Percentiles rank a stretch among this genome's conserved stretches.
phyloP scores from a whole-genome alignment of 2,329 filamentous ascomycete genomes.

The Fusarium vanettenii region DNA sequence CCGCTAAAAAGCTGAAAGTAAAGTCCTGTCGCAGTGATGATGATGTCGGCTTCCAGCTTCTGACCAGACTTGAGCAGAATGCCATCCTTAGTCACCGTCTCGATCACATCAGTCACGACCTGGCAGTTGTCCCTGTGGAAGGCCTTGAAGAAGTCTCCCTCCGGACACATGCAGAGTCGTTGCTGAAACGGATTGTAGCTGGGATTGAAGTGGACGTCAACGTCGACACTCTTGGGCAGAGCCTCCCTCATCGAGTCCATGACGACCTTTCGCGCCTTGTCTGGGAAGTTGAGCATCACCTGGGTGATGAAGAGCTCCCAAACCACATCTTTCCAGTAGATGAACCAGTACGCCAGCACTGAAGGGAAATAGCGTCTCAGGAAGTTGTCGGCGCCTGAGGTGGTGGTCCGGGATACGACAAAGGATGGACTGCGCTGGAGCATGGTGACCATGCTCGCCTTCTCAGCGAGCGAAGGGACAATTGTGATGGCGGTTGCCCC shows the following conservation, averaged over 20 bases:
- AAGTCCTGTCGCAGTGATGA: conserved; percentile 76
- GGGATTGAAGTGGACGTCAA: conserved; percentile 73
- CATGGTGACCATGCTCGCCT: conserved; percentile 77
- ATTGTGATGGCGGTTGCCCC: conserved; percentile 86
- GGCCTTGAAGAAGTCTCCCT: conserved; percentile 67
- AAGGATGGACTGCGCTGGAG: conserved; percentile 83
- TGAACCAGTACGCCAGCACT: conserved; percentile 57
- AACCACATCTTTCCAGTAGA: conserved; percentile 63
- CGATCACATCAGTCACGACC: conserved; percentile 65
- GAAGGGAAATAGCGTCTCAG: conserved; percentile 59
- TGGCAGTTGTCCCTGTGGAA: conserved; percentile 57
- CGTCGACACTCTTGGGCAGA: conserved; percentile 65
- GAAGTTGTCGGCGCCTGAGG: conserved; percentile 49
- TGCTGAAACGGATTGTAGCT: conserved; percentile 78
- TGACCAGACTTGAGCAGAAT: conserved; percentile 61
- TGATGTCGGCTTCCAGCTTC: conserved; percentile 71
- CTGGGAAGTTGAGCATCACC: conserved; percentile 43
- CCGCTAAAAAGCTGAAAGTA: conserved; percentile 69
- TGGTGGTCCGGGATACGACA: conserved; percentile 65
- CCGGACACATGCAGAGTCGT: conserved; percentile 75
- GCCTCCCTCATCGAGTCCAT: conserved; percentile 56
- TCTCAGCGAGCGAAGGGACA: conserved; percentile 74
- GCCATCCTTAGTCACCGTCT: conserved; percentile 59
- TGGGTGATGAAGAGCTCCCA: conserved; percentile 56
- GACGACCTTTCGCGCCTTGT: conserved; percentile 48